Conservation (phyloP, 768 basidiomycete genomes). For the Stropharia rugosoannulata region DNA sequence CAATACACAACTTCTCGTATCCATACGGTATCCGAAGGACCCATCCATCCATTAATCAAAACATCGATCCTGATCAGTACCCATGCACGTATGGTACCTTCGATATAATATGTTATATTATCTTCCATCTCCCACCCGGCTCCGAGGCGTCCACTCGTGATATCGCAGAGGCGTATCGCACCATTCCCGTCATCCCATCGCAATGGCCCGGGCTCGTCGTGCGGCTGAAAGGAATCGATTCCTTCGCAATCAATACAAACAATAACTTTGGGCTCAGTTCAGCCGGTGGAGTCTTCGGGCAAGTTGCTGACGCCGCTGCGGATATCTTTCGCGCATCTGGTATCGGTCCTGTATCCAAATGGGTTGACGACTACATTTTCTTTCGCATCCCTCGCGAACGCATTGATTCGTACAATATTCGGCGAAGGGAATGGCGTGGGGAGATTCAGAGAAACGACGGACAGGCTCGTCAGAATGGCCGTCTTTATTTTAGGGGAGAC, state of each 20-base stretch:
- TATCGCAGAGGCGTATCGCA: constrained; percentile 17
- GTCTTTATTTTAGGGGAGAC: constrained; percentile 25
- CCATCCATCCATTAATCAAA: constrained; percentile 27
- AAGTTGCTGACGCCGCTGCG: constrained; percentile 16
- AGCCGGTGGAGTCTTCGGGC: constrained; percentile 23
- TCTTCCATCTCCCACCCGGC: constrained; percentile 31
- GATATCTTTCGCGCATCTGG: constrained; percentile 24
- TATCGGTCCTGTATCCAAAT: constrained; percentile 27
- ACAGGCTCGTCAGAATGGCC: neutral
- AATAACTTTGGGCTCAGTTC: constrained; percentile 21
- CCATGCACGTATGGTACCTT: constrained; percentile 47
- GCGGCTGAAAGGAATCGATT: constrained; percentile 12
- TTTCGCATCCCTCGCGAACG: constrained; percentile 19
- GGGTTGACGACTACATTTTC: constrained; percentile 35
- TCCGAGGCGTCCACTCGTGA: constrained; percentile 33
- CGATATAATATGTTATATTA: constrained; percentile 21
- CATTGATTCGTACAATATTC: constrained; percentile 23
- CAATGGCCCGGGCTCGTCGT: constrained; percentile 40
- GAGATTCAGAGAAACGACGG: neutral
- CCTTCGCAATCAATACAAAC: constrained; percentile 19
- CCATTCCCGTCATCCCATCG: constrained; percentile 24
- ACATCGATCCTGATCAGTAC: constrained; percentile 28
- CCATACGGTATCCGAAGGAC: constrained; percentile 15
- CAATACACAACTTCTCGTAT: constrained; percentile 34
- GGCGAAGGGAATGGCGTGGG: constrained; percentile 3